phyloP scores from a whole-genome alignment of 108 stramenopile genomes.

The Nitzschia sp. region DNA sequence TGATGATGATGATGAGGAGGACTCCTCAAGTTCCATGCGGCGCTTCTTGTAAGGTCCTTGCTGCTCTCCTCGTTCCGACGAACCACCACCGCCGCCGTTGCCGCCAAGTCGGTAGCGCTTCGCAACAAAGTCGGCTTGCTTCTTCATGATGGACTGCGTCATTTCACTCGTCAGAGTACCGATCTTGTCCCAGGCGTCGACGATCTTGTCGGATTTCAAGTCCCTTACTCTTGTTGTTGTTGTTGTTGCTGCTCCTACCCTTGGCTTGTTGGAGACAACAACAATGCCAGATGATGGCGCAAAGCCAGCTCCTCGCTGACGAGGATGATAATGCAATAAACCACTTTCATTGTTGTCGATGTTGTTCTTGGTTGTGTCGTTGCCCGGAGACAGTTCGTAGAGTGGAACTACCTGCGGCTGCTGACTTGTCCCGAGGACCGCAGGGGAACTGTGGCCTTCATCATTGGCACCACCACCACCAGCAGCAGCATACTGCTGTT shows the following conservation, averaged over 20 bases:
- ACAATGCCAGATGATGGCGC: neutral
- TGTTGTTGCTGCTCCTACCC: too few relatives aligned
- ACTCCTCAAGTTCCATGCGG: too few relatives aligned
- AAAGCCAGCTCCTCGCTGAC: neutral
- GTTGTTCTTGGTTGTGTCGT: too few relatives aligned
- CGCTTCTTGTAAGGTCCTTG: neutral
- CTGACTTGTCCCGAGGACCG: neutral
- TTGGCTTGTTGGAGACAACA: too few relatives aligned
- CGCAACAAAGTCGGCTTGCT: neutral
- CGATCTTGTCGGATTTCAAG: neutral
- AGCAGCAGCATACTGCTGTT: too few relatives aligned
- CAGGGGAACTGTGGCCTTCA: too few relatives aligned
- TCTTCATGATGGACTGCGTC: neutral
- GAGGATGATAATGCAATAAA: too few relatives aligned
- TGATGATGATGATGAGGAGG: too few relatives aligned
- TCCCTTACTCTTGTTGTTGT: neutral
- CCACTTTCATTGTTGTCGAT: too few relatives aligned
- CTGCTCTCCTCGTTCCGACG: too few relatives aligned
- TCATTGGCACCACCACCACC: too few relatives aligned
- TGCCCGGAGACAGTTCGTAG: neutral
- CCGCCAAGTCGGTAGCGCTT: neutral
- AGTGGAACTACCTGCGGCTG: neutral
- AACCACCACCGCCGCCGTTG: too few relatives aligned
- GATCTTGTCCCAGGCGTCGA: neutral
- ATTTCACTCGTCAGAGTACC: neutral